Base-by-base conservation (phyloP, 805 yeast genomes). In the Kluyveromyces siamensis region DNA sequence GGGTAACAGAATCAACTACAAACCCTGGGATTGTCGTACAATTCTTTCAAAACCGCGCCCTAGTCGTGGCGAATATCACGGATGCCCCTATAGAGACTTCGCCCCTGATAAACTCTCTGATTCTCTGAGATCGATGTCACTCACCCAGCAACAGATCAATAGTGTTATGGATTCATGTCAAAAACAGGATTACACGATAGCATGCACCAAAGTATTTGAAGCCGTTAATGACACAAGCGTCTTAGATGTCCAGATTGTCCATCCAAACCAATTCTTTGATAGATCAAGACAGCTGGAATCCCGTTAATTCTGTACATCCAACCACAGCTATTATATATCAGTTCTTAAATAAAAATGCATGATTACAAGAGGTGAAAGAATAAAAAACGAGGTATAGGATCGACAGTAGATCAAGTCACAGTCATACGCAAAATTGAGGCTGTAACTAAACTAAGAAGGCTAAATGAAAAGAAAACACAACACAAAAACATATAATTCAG, bases 161-260 rank as follows among this genome's bases (percentile, higher is more conserved):
- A 77, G 77, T 38, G 77, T 93, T 11, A 55, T 83, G 45, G 91
- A 85, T 44, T 79, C 84, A 48, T 83, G 84, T 41, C 76, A 75
- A 44, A 75, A 76, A 48, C 79, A 83, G 33, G 87, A 86, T 53
- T 90, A 79, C 62, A 88, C 91, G 21, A 74, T 81, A 38, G 97
- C 98, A 0, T 90, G 96, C 63, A 84, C 97, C 0, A 77, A 86
- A 60, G 96, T 87, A 2, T 87, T 87, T 66, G 97, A 90, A 59
- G 80, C 76, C 50, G 56, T 66, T 3, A 65, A 67, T 16, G 84
- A 80, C 50, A 81, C 78, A 51, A 72, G 79, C 43, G 36, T 25
- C 10, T 8, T 38, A 17, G 39, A 43, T 11, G 13, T 21, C 9
- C 79, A 79, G 54, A 84, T 91, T 48, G 77, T 77, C 16, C 96